Conservation (phyloP, 768 basidiomycete species). For the Arthromyces matolae region DNA sequence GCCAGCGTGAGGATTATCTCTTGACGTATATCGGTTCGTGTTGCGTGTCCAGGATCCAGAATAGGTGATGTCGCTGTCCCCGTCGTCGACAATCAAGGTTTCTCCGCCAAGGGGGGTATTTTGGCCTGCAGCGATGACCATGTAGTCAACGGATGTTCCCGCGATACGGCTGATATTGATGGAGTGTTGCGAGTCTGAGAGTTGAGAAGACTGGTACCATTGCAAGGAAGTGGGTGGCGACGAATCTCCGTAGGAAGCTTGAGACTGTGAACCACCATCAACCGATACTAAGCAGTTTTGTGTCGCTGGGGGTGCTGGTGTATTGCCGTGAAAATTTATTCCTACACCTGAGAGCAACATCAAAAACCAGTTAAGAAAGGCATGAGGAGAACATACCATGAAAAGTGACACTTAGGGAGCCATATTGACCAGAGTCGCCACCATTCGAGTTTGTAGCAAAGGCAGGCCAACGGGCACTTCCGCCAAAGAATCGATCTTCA, state of each 20-base stretch:
- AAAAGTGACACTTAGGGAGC: slow-evolving; percentile 4
- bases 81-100: slow-evolving; percentile 22
- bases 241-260: slow-evolving; percentile 10
- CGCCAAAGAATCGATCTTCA: slow-evolving; percentile 1
- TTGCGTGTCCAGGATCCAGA: slow-evolving; percentile 16
- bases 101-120: slow-evolving; percentile 19
- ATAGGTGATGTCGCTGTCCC: slow-evolving; percentile 17
- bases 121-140: slow-evolving; percentile 17
- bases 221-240: slow-evolving; percentile 18
- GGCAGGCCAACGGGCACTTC: slow-evolving; percentile 2
- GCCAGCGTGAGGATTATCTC: slow-evolving; percentile 11
- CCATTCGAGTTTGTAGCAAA: background rate
- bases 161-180: slow-evolving; percentile 18
- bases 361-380: background rate
- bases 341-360: background rate
- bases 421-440: slow-evolving; percentile 6
- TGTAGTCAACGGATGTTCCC: slow-evolving; percentile 21
- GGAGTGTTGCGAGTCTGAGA: slow-evolving; percentile 19
- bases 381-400: slow-evolving; percentile 4
- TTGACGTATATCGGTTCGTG: slow-evolving; percentile 9
- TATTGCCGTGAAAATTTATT: slow-evolving; percentile 10
- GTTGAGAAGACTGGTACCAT: slow-evolving; percentile 22
- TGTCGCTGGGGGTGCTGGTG: background rate
- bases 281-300: slow-evolving; percentile 17
- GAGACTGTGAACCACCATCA: slow-evolving; percentile 13